Conservation (phyloP, 768 basidiomycete genomes). For the Suillus paluster region DNA sequence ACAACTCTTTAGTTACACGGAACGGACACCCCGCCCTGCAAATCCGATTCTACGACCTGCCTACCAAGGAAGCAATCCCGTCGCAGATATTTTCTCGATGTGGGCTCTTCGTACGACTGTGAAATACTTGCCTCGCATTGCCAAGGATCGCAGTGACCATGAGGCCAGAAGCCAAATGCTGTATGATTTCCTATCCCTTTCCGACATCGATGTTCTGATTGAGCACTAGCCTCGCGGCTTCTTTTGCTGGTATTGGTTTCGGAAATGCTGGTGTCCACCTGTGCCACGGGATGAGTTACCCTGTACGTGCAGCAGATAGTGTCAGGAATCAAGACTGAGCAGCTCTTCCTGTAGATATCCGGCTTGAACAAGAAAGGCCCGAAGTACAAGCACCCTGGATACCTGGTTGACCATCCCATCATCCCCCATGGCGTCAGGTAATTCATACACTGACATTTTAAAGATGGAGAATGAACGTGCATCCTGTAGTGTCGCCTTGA, state of each 20-base stretch:
- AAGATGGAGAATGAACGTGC: constrained; percentile 7
- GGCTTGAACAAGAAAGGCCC: constrained; percentile 94
- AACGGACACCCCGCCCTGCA: constrained; percentile 84
- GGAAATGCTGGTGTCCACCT: constrained; percentile 93
- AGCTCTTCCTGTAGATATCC: constrained; percentile 63
- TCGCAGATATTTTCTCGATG: constrained; percentile 93
- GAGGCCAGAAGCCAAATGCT: constrained; percentile 93
- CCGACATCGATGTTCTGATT: background rate
- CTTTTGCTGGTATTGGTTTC: constrained; percentile 95
- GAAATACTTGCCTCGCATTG: constrained; percentile 85
- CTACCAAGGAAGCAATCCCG: constrained; percentile 92
- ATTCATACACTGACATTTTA: constrained; percentile 6
- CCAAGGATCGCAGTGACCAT: constrained; percentile 74
- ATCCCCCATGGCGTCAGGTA: constrained; percentile 92
- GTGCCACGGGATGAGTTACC: constrained; percentile 90
- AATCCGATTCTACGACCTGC: constrained; percentile 93
- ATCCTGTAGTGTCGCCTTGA: constrained; percentile 72
- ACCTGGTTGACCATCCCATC: constrained; percentile 82
- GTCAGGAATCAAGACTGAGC: constrained; percentile 3
- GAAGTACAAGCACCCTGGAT: constrained; percentile 90
- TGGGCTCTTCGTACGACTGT: constrained; percentile 94
- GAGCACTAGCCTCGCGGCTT: constrained; percentile 73
- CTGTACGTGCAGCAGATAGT: constrained; percentile 50
- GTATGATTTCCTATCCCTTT: constrained; percentile 43
- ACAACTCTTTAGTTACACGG: constrained; percentile 66